Base-by-base conservation (phyloP, 2,329 filamentous ascomycete species). In the Neoscytalidium dimidiatum region DNA sequence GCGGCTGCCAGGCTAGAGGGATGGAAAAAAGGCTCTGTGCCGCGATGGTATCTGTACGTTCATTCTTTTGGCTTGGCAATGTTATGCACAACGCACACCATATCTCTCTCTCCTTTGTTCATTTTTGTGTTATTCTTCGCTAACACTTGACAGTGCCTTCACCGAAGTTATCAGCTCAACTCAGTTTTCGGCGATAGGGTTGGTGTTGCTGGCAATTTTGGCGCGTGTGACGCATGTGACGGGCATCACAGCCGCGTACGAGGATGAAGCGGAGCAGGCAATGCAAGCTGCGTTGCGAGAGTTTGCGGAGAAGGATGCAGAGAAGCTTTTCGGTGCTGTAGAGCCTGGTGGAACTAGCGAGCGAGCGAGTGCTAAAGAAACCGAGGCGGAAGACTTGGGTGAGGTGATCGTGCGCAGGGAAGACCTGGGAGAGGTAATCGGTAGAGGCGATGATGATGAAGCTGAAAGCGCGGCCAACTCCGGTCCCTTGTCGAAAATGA, bases 121-220 rank as follows among this genome's bases (percentile, higher is more conserved):
- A 1, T 28, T 49, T 31, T 29, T 35, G 11, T 61, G 48, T 23
- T 56, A 4, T 2, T 13, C 4, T n/a, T 56, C 9, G 41, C 17
- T 44, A 23, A 41, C 49, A 51, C 31, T 69, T 70, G 31, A 63
- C 74, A 76, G 65, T 68, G 77, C 70, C 0, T 84, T 83, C 68
- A 76, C 77, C 4, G 81, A 83, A 67, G 66, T 83, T 3, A 72
- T 81, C 0, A 78, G 79, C 0, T 79, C 81, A 58, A 77, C 76
- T 21, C 74, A 80, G 17, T 83, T 83, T 66, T 75, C 79, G 17
- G 77, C 79, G 58, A 68, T 83, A 4, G 81, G 81, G 8, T 67
- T 83, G 2, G 77, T 80, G 11, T 71, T 83, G 67, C 72, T 82
- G 71, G 79, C 77, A 1, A 71, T 71, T 11, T 72, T 81, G 44